Evolutionary conservation across 2,329 filamentous ascomycete genomes (phyloP).

Genomic region (Aspergillus fumigatus): DNA sequence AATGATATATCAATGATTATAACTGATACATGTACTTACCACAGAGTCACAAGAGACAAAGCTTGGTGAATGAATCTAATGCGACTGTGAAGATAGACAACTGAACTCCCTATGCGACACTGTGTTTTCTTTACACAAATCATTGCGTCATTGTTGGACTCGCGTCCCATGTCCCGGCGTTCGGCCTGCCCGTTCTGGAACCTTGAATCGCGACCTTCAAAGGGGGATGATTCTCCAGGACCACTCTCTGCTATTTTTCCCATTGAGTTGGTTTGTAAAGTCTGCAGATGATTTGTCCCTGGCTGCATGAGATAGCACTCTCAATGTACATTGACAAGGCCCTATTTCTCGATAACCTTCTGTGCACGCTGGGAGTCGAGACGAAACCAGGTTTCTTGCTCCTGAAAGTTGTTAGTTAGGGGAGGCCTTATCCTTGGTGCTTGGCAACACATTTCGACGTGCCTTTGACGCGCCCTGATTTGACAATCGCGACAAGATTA

Average conservation of each 20-base stretch:
- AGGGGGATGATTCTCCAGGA: constrained; percentile 8
- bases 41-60: not conserved
- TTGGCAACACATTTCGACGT: constrained; percentile 22
- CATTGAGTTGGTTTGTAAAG: not conserved
- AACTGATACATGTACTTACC: not conserved
- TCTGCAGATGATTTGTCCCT: not conserved
- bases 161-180: constrained; percentile 29
- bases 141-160: constrained; percentile 28
- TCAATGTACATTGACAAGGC: not conserved
- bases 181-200: constrained; percentile 19
- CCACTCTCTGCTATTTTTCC: constrained; percentile 1
- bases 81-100: constrained; percentile 1
- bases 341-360: not conserved
- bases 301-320: not conserved
- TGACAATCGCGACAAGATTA: constrained; percentile 20
- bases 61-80: constrained; percentile 1
- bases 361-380: constrained; percentile 1
- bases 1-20: not conserved
- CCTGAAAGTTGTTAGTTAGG: constrained; percentile 2
- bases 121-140: constrained; percentile 9
- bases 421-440: constrained; percentile 13
- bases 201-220: constrained; percentile 12
- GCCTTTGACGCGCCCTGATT: constrained; percentile 24
- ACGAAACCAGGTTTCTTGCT: constrained; percentile 2
- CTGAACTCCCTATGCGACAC: not conserved